These are phyloP conservation scores for Globisporangium perplexum DNA, from an alignment of 352 stramenopile genomes.

Conservation along the genomic window DNA sequence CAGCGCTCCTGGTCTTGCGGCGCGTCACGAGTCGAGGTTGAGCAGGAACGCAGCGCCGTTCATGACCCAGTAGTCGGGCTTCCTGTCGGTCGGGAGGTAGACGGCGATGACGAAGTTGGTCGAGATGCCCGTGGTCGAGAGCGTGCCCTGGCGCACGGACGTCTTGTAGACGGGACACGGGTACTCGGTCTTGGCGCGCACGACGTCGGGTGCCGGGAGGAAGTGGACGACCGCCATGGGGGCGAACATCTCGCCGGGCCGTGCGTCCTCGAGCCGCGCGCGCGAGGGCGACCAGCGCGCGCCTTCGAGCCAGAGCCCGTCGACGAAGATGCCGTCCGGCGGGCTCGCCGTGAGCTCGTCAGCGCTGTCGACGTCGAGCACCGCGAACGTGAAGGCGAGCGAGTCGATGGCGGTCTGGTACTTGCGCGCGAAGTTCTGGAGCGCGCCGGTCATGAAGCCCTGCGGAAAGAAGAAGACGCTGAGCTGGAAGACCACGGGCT, in stretches of 20 bases:
- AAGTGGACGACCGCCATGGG: constrained; percentile 90
- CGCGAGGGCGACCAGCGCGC: constrained; percentile 82
- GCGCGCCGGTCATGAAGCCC: constrained; percentile 89
- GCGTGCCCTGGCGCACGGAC: constrained; percentile 85
- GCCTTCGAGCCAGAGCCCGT: constrained; percentile 86
- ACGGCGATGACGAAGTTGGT: constrained; percentile 94
- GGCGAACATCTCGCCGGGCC: constrained; percentile 90
- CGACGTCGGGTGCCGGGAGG: constrained; percentile 75
- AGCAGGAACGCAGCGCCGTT: constrained; percentile 90
- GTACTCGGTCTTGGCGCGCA: constrained; percentile 65
- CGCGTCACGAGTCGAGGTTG: constrained; percentile 80
- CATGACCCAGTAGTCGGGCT: constrained; percentile 90
- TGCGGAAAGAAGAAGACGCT: constrained; percentile 92
- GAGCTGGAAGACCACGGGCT: constrained; percentile 88
- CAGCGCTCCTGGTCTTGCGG: too few species aligned
- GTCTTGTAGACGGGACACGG: constrained; percentile 95
- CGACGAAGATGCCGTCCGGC: constrained; percentile 90
- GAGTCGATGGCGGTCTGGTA: constrained; percentile 94
- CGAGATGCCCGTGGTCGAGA: constrained; percentile 91
- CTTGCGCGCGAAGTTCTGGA: constrained; percentile 93
- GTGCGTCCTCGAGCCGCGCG: constrained; percentile 73
- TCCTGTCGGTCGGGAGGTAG: constrained; percentile 79
- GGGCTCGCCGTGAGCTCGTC: constrained; percentile 58
- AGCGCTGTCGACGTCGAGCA: constrained; percentile 59
- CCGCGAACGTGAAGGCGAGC: constrained; percentile 88